Evolutionary conservation across 495 filamentous ascomycete species (phyloP).

Genomic region (Aspergillus conjunctus): DNA sequence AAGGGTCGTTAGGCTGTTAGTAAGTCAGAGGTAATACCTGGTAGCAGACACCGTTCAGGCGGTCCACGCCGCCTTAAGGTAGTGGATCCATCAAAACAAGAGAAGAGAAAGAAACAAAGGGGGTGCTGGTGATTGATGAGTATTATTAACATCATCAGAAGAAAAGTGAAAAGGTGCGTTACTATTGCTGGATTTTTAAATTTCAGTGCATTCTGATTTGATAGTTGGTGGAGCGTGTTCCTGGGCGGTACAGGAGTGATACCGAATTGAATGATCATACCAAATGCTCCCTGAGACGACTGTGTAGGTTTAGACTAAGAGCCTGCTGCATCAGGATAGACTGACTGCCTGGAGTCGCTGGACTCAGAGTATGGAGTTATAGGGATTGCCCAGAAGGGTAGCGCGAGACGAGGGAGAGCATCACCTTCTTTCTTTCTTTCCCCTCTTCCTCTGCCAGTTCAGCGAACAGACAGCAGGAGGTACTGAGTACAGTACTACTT

Average conservation of each 20-base stretch:
- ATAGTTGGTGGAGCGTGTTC: not conserved
- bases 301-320: constrained; percentile 6
- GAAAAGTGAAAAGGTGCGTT: not conserved
- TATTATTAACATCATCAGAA: constrained; percentile 9
- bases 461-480: too few relatives aligned
- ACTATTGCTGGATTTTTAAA: not conserved
- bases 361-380: constrained; percentile 2
- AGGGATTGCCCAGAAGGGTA: constrained; percentile 14
- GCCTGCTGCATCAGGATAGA: not conserved
- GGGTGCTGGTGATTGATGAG: constrained; percentile 10
- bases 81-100: constrained; percentile 30
- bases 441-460: not conserved
- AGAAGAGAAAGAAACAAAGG: constrained; percentile 14
- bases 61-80: constrained; percentile 35
- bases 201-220: not conserved
- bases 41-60: constrained; percentile 35
- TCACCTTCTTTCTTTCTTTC: not conserved
- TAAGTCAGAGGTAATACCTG: constrained; percentile 9
- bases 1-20: constrained; percentile 6
- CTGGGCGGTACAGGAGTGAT: not conserved
- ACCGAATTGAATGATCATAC: not conserved
- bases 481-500: not conserved
- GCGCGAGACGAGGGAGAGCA: constrained; percentile 10
- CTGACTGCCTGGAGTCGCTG: not conserved
- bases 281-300: not conserved